These are phyloP conservation scores for Euphorbia corollata DNA, from an alignment of 441 rosid genomes.

Conservation along the genomic window DNA sequence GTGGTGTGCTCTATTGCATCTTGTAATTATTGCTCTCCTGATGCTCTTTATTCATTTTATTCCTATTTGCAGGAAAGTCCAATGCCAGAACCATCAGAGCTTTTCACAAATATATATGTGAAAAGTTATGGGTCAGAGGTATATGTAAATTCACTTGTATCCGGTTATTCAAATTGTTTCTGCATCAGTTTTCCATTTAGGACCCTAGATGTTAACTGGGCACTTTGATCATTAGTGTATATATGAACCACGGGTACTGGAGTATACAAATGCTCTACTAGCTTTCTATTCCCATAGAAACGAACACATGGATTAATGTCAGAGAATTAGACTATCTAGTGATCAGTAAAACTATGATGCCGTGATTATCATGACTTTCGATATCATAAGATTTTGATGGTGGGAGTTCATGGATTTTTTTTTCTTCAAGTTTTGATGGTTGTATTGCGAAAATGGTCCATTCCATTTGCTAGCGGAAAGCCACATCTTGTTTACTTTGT, in stretches of 20 bases:
- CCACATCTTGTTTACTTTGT: not conserved
- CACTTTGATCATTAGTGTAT: not conserved
- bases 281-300: not conserved
- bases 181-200: slow-evolving; percentile 1
- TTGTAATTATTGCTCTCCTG: slow-evolving; percentile 1
- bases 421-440: not conserved
- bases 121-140: slow-evolving; percentile 81
- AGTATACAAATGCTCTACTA: not conserved
- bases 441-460: not conserved
- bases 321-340: not conserved
- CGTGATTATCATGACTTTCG: not conserved
- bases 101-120: slow-evolving; percentile 64
- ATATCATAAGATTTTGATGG: not conserved
- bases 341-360: not conserved
- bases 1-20: not conserved
- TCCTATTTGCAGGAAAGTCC: slow-evolving; percentile 66
- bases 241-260: not conserved
- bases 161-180: not conserved
- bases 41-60: slow-evolving; percentile 1
- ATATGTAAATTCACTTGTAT: slow-evolving; percentile 9
- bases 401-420: not conserved
- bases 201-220: slow-evolving; percentile 1
- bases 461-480: not conserved
- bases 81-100: slow-evolving; percentile 81
- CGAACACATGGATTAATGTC: not conserved